Evolutionary conservation across 352 stramenopile species (phyloP).

Genomic region (Pythium aristosporum): DNA sequence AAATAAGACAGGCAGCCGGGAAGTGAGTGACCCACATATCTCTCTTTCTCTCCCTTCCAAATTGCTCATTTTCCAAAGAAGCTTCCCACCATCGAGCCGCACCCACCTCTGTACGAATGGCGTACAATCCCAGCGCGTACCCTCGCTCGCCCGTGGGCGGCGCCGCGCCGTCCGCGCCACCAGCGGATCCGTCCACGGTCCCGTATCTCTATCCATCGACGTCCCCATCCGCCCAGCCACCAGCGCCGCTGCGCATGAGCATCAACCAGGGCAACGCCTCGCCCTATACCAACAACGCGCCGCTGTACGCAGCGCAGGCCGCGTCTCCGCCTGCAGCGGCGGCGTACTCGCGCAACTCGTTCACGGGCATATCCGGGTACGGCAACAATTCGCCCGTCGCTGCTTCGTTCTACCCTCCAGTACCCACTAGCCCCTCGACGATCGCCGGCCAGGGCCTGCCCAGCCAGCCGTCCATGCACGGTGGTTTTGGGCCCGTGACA

Average conservation of each 20-base stretch:
- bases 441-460: neutral
- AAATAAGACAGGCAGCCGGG: neutral
- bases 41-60: neutral
- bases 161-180: conserved; percentile 19
- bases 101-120: conserved; percentile 3
- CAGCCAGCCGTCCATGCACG: conserved; percentile 17
- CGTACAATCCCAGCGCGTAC: conserved; percentile 20
- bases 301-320: conserved; percentile 4
- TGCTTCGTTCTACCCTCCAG: neutral
- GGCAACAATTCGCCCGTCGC: conserved; percentile 8
- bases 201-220: neutral
- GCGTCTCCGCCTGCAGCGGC: neutral
- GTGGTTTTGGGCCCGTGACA: conserved; percentile 24
- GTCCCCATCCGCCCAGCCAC: conserved; percentile 1
- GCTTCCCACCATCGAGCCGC: neutral
- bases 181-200: conserved; percentile 5
- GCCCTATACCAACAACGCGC: neutral
- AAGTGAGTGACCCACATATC: neutral
- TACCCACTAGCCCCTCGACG: neutral
- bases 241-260: conserved; percentile 8
- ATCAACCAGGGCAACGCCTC: conserved; percentile 5
- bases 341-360: neutral
- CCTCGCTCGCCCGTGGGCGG: conserved; percentile 17
- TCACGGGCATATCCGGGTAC: neutral
- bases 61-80: neutral